Evolutionary conservation across 164 flowering plant species (phyloP), one percentile per base, ranked within the genome.

Genomic region (Aristolochia fimbriata): DNA sequence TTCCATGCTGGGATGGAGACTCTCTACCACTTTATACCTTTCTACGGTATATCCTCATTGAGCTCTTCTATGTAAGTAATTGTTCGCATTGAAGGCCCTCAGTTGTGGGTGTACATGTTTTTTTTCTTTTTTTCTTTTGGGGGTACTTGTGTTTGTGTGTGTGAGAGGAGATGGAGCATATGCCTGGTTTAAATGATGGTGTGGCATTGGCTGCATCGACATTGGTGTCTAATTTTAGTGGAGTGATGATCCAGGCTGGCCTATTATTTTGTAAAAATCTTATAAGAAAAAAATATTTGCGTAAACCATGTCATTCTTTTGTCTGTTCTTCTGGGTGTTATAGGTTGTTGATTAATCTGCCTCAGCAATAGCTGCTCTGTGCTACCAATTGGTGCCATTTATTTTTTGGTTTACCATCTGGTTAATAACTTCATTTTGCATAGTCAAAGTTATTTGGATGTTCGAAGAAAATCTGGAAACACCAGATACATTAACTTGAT

Each of bases 321-420:
- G 21, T 12, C 23, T 9, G 10, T 19, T 51, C 5, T 13, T 3
- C 8, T 2, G 13, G 24, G 17, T 19, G 21, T 19, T 51, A 25
- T 23, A 20, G 13, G 20, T 20, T 51, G 12, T 4, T 47, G 21
- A 19, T 51, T 15, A 19, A 13, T 51, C 19, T 51, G 12, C 23
- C 23, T 80, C 30, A 52, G 75, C 90, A 78, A 79, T 27, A 27
- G 30, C 30, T 2, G 2, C 30, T 2, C 5, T 27, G 30, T 27
- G 2, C 3, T 27, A 27, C 30, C 30, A 27, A 27, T 27, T 27
- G 30, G 30, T 27, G 30, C 30, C 30, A 27, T 27, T 2, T 27
- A 27, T 5, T 27, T 27, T 27, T 5, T 27, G 30, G 30, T 27
- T 27, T 27, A 27, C 30, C 30, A 27, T 27, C 30, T 27, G 30